A percentile compares a stretch with the other conserved stretches of the same genome.
These are phyloP conservation scores for Notholithocarpus densiflorus DNA, from an alignment of 306 rosid species.

Conservation along the genomic window DNA sequence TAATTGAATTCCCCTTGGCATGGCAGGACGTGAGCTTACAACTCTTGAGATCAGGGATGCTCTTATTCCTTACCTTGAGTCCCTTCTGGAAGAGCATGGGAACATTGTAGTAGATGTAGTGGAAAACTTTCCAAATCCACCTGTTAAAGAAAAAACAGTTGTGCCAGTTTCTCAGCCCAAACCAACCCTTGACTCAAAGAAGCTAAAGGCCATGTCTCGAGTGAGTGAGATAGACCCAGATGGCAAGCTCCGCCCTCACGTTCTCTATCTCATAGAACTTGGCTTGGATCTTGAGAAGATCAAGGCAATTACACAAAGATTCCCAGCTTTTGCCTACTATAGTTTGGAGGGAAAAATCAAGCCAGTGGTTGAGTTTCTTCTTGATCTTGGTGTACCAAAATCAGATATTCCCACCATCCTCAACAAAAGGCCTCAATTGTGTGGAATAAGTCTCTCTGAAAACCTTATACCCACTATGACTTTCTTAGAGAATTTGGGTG, in stretches of 20 bases:
- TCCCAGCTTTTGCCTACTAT: constrained; percentile 76
- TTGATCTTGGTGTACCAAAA: constrained; percentile 77
- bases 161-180: constrained; percentile 29
- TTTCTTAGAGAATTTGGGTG: constrained; percentile 74
- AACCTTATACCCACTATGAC: constrained; percentile 84
- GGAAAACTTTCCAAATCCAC: constrained; percentile 69
- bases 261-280: constrained; percentile 72
- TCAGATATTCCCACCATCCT: constrained; percentile 65
- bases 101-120: constrained; percentile 48
- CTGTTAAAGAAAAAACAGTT: constrained; percentile 46
- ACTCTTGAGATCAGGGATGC: constrained; percentile 93
- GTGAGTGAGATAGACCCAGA: constrained; percentile 55
- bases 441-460: constrained; percentile 83
- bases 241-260: constrained; percentile 75
- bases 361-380: constrained; percentile 88
- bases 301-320: constrained; percentile 50
- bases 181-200: constrained; percentile 41
- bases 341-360: constrained; percentile 89
- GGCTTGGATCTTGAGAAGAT: constrained; percentile 83
- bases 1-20: constrained; percentile 20
- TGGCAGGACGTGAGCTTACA: constrained; percentile 87
- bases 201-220: constrained; percentile 62
- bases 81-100: constrained; percentile 69
- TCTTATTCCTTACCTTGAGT: constrained; percentile 68
- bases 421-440: constrained; percentile 82